Conservation (phyloP, 176 grass and related monocot genomes). For the Aegilops tauschii region DNA sequence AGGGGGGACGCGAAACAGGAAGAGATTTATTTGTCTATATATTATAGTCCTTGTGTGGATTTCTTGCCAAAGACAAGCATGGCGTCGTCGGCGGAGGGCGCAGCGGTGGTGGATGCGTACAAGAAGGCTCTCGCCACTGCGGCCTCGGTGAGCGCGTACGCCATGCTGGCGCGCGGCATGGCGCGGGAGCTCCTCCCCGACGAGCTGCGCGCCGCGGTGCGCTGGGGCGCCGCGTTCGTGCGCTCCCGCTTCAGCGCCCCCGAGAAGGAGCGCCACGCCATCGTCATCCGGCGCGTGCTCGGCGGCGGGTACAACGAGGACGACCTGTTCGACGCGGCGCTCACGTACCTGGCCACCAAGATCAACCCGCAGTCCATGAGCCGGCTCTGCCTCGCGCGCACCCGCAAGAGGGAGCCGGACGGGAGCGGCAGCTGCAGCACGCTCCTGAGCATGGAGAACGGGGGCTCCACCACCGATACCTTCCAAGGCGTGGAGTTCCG, state of each 20-base stretch:
- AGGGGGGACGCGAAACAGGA: background rate
- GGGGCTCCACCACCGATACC: background rate
- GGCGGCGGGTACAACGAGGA: background rate
- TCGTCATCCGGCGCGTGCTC: background rate
- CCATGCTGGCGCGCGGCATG: constrained; percentile 37
- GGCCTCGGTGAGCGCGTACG: constrained; percentile 39
- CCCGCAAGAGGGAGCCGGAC: background rate
- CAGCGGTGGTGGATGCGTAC: constrained; percentile 31
- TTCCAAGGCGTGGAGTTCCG: background rate
- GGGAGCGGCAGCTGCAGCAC: background rate
- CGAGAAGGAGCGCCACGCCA: background rate
- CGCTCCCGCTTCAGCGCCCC: background rate
- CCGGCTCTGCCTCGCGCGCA: background rate
- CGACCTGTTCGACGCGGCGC: constrained; percentile 16
- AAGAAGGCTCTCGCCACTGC: constrained; percentile 24
- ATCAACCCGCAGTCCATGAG: constrained; percentile 24
- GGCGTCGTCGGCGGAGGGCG: background rate
- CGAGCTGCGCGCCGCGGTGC: constrained; percentile 27
- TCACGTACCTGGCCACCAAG: constrained; percentile 29
- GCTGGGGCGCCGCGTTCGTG: background rate
- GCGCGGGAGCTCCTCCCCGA: constrained; percentile 37
- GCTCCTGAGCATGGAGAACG: constrained; percentile 1
- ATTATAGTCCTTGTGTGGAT: background rate
- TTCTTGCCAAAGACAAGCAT: background rate
- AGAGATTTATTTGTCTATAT: too few relatives aligned